Conservation (phyloP, 495 filamentous ascomycete genomes). For the Penicillium fimorum region DNA sequence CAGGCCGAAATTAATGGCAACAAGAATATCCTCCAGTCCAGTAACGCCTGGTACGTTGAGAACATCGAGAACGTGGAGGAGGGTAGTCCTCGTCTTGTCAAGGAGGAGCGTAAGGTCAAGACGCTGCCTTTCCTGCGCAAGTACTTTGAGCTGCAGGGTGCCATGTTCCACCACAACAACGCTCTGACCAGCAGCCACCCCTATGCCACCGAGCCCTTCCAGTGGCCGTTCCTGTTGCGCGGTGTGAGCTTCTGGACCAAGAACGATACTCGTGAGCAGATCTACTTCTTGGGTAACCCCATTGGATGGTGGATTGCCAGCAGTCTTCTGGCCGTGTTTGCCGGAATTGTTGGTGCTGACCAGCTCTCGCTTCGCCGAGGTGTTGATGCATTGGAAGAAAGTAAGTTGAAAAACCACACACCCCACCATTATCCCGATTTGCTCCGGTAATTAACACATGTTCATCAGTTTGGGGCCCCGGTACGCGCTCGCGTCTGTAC, state of each 20-base stretch:
- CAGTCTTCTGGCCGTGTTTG: slow-evolving; percentile 88
- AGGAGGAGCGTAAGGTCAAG: slow-evolving; percentile 74
- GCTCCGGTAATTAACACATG: slow-evolving; percentile 5
- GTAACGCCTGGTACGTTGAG: slow-evolving; percentile 93
- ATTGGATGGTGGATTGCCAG: slow-evolving; percentile 97
- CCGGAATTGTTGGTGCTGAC: slow-evolving; percentile 87
- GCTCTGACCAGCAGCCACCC: slow-evolving; percentile 95
- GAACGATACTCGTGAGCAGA: slow-evolving; percentile 92
- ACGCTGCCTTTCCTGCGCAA: slow-evolving; percentile 84
- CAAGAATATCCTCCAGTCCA: slow-evolving; percentile 87
- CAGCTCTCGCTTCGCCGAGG: slow-evolving; percentile 90
- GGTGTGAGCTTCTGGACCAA: slow-evolving; percentile 99
- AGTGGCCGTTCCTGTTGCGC: slow-evolving; percentile 95
- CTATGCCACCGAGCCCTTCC: slow-evolving; percentile 90
- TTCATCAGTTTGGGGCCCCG: slow-evolving; percentile 50
- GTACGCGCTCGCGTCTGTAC: slow-evolving; percentile 89
- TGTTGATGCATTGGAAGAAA: slow-evolving; percentile 87
- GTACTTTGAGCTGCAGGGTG: slow-evolving; percentile 93
- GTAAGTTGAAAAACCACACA: slow-evolving; percentile 55
- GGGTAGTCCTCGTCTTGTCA: slow-evolving; percentile 66
- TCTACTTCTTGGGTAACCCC: slow-evolving; percentile 98
- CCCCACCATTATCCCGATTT: slow-evolving; percentile 2
- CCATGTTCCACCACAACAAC: slow-evolving; percentile 99
- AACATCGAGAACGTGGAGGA: slow-evolving; percentile 76
- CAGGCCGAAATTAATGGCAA: slow-evolving; percentile 99